phyloP scores from a whole-genome alignment of 1,284 basidiomycete genomes.

The Anthracocystis panici-leucophaei region DNA sequence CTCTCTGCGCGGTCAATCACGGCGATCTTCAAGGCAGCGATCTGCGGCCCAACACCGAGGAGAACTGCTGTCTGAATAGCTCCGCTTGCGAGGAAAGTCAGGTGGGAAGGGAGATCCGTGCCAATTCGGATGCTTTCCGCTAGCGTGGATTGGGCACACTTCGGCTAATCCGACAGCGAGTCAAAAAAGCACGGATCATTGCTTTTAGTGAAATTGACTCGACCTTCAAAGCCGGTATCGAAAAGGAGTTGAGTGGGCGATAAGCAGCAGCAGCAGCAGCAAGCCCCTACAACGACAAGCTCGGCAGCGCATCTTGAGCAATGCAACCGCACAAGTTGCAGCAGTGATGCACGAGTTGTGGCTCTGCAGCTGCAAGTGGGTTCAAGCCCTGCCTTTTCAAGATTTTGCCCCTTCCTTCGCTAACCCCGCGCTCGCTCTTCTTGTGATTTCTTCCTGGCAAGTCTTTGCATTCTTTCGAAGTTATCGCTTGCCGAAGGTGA shows the following conservation, averaged over 20 bases:
- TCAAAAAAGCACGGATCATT: constrained; percentile 2
- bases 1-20: background rate
- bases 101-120: background rate
- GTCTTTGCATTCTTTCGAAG: background rate
- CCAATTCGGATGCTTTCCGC: background rate
- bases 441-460: constrained; percentile 7
- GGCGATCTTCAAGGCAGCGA: too few relatives aligned
- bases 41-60: too few relatives aligned
- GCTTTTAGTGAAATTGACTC: background rate
- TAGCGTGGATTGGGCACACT: background rate
- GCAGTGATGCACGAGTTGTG: constrained; percentile 7
- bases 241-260: constrained; percentile 1
- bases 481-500: too few relatives aligned
- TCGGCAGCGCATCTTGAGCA: constrained; percentile 7
- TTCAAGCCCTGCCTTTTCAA: too few relatives aligned
- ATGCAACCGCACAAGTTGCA: background rate
- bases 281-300: background rate
- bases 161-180: constrained; percentile 8
- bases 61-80: too few relatives aligned
- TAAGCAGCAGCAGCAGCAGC: constrained; percentile 2
- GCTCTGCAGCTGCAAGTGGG: constrained; percentile 3
- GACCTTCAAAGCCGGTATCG: constrained; percentile 15
- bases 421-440: background rate
- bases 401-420: background rate
- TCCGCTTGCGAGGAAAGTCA: too few relatives aligned